These are phyloP conservation scores for Solanum corneliomulleri DNA, from an alignment of 257 asterid species.

Conservation along the genomic window DNA sequence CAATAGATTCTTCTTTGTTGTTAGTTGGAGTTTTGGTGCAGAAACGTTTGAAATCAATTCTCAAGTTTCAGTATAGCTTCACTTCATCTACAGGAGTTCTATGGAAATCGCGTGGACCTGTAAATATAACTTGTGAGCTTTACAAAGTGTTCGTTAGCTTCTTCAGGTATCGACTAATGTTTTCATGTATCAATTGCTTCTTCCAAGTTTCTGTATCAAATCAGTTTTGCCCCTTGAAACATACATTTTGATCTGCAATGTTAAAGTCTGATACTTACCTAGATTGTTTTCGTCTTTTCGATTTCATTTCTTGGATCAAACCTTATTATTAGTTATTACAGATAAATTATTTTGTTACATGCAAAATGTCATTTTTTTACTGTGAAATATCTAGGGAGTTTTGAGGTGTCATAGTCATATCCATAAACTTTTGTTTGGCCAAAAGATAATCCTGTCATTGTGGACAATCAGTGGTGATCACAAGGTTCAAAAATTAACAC, in stretches of 20 bases:
- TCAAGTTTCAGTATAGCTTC: slow-evolving; percentile 5
- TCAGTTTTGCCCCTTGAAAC: neutral
- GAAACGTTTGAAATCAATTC: slow-evolving; percentile 16
- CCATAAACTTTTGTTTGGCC: neutral
- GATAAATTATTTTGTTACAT: neutral
- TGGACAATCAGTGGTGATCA: neutral
- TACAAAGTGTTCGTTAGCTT: neutral
- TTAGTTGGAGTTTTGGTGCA: slow-evolving; percentile 1
- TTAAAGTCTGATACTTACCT: neutral
- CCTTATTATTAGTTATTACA: neutral
- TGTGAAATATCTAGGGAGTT: neutral
- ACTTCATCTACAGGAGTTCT: neutral
- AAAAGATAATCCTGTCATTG: neutral
- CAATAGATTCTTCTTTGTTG: slow-evolving; percentile 5
- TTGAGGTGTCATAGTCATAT: neutral
- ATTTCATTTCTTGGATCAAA: neutral
- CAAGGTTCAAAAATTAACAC: neutral
- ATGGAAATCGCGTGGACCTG: neutral
- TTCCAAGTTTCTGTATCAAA: neutral
- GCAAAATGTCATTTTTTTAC: neutral
- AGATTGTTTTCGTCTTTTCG: neutral
- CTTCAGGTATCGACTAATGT: neutral
- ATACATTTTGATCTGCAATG: neutral
- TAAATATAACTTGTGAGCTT: neutral
- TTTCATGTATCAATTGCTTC: neutral